Conservation (phyloP, 495 filamentous ascomycete genomes). For the Lasiosphaeria miniovina region DNA sequence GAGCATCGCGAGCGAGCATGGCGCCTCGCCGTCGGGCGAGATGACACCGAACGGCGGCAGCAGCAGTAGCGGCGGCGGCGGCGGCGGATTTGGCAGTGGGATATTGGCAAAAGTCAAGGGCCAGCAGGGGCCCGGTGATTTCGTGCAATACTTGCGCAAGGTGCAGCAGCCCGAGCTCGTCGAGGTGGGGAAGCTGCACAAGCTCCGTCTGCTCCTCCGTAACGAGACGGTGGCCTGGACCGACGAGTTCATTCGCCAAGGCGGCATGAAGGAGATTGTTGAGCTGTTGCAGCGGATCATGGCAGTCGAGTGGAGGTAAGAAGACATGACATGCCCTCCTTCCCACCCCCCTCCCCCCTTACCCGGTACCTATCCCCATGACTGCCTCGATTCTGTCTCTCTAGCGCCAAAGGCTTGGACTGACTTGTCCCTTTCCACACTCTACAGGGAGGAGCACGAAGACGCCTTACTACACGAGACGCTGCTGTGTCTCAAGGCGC, state of each 20-base stretch:
- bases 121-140: constrained; percentile 67
- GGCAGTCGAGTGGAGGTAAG: constrained; percentile 93
- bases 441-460: constrained; percentile 85
- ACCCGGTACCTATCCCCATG: neutral
- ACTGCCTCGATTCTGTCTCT: neutral
- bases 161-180: constrained; percentile 75
- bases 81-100: constrained; percentile 37
- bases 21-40: constrained; percentile 1
- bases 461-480: constrained; percentile 89
- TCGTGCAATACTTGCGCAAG: constrained; percentile 74
- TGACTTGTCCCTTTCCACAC: constrained; percentile 15
- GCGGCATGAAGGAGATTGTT: constrained; percentile 90
- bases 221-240: constrained; percentile 97
- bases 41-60: constrained; percentile 21
- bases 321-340: constrained; percentile 2
- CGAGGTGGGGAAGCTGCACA: constrained; percentile 92
- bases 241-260: constrained; percentile 80
- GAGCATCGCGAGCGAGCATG: constrained; percentile 42
- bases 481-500: constrained; percentile 87
- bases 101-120: constrained; percentile 53
- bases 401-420: neutral
- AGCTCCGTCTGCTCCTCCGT: constrained; percentile 81
- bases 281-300: constrained; percentile 83
- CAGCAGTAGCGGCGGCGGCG: constrained; percentile 21
- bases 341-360: neutral